phyloP scores from a whole-genome alignment of 495 filamentous ascomycete genomes.

The Penicillium cosmopolitanum region DNA sequence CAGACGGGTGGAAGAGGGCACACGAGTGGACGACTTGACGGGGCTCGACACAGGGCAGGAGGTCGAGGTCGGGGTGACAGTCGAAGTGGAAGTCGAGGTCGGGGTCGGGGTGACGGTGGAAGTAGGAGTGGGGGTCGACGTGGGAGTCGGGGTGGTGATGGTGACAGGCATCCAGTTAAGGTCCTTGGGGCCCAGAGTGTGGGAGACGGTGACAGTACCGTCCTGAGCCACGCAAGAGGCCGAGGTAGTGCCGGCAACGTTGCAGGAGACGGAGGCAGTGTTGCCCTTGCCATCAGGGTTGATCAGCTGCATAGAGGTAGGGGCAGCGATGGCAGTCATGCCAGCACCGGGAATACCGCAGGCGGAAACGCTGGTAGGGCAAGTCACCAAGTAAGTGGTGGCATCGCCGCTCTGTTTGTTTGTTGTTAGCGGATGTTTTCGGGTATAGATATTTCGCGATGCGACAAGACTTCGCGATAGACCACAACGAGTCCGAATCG shows the following conservation, averaged over 20 bases:
- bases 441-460: conserved; percentile 1
- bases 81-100: conserved; percentile 18
- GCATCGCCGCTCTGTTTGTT: conserved; percentile 25
- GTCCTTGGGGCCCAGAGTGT: conserved; percentile 23
- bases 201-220: conserved; percentile 29
- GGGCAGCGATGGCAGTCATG: conserved; percentile 31
- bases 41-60: conserved; percentile 18
- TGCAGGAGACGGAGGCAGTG: conserved; percentile 35
- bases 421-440: conserved; percentile 10
- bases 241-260: conserved; percentile 35
- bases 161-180: conserved; percentile 37
- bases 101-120: conserved; percentile 12
- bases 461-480: background rate
- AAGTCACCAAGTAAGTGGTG: conserved; percentile 35
- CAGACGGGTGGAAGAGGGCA: conserved; percentile 22
- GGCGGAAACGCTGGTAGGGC: conserved; percentile 23
- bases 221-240: conserved; percentile 31
- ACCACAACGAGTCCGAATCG: background rate
- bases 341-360: conserved; percentile 31
- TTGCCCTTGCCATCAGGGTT: conserved; percentile 22
- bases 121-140: conserved; percentile 26
- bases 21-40: conserved; percentile 24
- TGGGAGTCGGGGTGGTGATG: conserved; percentile 30
- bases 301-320: conserved; percentile 25
- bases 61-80: conserved; percentile 13